A percentile compares a stretch with the other conserved stretches of the same genome.
Evolutionary conservation across 2,329 filamentous ascomycete species (phyloP).

Genomic region (Elsinoe batatas): DNA sequence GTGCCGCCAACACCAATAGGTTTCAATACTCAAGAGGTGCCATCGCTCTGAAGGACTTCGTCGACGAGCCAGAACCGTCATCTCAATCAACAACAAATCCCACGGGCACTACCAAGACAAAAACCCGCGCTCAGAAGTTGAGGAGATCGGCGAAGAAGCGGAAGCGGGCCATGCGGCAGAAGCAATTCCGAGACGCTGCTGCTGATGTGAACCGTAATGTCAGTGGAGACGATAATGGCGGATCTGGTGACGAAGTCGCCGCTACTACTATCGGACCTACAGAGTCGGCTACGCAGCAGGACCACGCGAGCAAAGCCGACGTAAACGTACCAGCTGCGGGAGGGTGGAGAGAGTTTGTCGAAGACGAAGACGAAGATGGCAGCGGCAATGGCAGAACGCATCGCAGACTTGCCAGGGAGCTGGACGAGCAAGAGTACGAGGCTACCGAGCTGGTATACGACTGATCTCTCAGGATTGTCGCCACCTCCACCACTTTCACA

Average conservation of each 20-base stretch:
- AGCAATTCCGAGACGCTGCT: background rate
- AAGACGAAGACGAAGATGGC: constrained; percentile 25
- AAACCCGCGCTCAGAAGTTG: constrained; percentile 13
- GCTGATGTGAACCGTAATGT: constrained; percentile 14
- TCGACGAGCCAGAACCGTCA: background rate
- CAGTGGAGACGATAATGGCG: background rate
- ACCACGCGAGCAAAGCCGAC: background rate
- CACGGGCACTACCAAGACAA: background rate
- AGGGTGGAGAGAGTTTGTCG: constrained; percentile 28
- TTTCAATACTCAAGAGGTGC: background rate
- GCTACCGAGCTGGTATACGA: constrained; percentile 40
- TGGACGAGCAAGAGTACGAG: constrained; percentile 32
- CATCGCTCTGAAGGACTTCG: background rate
- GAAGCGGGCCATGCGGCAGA: constrained; percentile 12
- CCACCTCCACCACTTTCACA: no score
- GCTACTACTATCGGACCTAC: background rate
- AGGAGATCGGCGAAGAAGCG: constrained; percentile 13
- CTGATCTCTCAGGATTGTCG: background rate
- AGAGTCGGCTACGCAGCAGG: background rate
- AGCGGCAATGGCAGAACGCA: constrained; percentile 33
- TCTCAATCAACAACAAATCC: background rate
- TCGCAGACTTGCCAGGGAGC: constrained; percentile 35
- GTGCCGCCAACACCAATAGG: no score
- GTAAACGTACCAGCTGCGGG: constrained; percentile 20
- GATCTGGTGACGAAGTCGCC: background rate